Base-by-base conservation (phyloP, 768 basidiomycete genomes). In the Phaeotremella skinneri region DNA sequence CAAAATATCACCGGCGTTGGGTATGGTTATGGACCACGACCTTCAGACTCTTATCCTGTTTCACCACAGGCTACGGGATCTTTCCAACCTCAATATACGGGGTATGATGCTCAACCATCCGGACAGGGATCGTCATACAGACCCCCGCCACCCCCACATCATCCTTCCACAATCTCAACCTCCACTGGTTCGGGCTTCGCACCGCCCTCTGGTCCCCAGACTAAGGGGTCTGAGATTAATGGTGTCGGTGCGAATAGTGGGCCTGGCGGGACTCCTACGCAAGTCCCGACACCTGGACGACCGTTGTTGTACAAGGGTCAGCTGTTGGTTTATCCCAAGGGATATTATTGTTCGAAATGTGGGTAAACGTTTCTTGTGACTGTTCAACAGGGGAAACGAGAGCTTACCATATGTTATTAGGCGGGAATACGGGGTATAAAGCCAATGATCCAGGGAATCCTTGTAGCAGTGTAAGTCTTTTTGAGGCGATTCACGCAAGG, bases 371-470 rank as follows among this genome's bases (percentile, higher is more conserved):
- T 37, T 21, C 43, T 37, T 37, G 11, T 23, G 21, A 45, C 11
- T 7, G 20, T 45, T 23, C 20, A 14, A 7, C 21, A 7, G 34
- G 7, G 17, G 34, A 37, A 37, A 37, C 42, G 49, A 16, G 14
- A 32, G 60, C 49, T 62, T 42, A 52, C 49, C 4, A 20, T 26
- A 17, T 17, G 30, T 7, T 45, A 13, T 9, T 25, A 67, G 66
- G 66, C 42, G 60, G 57, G 1, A 73, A 73, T 47, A 73, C 71
- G 13, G 71, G 71, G 13, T 73, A 68, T 41, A 73, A 73, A 47
- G 61, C 62, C 6, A 56, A 53, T 49, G 71, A 73, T 58, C 71
- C 71, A 3, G 56, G 55, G 17, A 69, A 73, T 61, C 71, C 71
- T 17, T 62, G 64, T 43, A 59, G 59, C 21, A 57, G 49, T 17